Base-by-base conservation (phyloP, 441 rosid species). In the Erodium moschatum region DNA sequence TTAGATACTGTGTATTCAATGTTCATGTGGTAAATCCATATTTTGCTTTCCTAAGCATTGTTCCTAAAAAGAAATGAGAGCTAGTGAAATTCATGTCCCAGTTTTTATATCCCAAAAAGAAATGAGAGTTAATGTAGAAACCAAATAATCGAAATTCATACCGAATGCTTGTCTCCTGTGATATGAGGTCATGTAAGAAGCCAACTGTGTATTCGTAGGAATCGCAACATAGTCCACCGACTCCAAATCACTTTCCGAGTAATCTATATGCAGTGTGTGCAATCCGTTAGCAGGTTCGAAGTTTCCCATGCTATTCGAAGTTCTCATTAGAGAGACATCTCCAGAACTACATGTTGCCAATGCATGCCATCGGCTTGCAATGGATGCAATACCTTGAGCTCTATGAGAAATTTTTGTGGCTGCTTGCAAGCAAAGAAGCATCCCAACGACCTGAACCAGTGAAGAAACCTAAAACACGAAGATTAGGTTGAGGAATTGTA, bases 361-460 rank as follows among this genome's bases (percentile, higher is more conserved):
- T 13, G 95, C 94, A 71, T 93, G 98, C 98, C 98, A 93, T 81
- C 85, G 85, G 73, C 90, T 85, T 27, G 88, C 97, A 66, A 85
- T 66, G 0, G 93, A 82, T 66, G 87, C 89, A 66, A 89, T 74
- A 42, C 85, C 85, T 75, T 89, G 96, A 8, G 98, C 98, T 82
- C 97, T 86, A 64, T 85, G 91, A 10, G 97, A 90, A 71, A 90
- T 93, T 76, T 75, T 93, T 21, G 98, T 89, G 20, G 96, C 98
- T 31, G 95, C 97, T 67, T 93, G 95, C 68, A 93, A 80, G 83
- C 91, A 90, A 33, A 93, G 67, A 42, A 84, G 85, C 5, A 89
- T 87, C n/a, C 97, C 97, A 54, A 86, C 95, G 56, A 85, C 95
- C 78, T 93, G 97, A n/a, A 90, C 91, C 8, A 89, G 72, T 0